Percentiles rank a stretch among this genome's conserved stretches.
phyloP scores from a whole-genome alignment of 257 asterid species.

The Nicotiana otophora region DNA sequence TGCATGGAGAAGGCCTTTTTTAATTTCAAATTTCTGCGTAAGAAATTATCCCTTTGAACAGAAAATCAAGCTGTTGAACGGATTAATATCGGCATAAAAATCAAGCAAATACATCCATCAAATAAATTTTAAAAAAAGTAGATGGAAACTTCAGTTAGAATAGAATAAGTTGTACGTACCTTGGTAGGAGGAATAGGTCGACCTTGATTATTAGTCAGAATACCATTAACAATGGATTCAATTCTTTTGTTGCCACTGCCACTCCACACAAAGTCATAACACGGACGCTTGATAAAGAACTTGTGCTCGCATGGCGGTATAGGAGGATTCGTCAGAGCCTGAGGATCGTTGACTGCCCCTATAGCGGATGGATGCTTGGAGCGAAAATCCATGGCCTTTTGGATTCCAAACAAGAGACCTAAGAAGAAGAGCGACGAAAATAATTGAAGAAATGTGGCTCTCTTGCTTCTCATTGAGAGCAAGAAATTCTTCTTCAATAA shows the following conservation, averaged over 20 bases:
- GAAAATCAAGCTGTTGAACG: too few species aligned
- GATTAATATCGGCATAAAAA: neutral
- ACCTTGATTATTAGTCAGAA: slow-evolving; percentile 34
- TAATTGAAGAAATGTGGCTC: slow-evolving; percentile 25
- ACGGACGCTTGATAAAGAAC: slow-evolving; percentile 24
- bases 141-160: neutral
- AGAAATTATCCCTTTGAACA: too few species aligned
- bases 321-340: slow-evolving; percentile 13
- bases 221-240: slow-evolving; percentile 21
- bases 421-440: slow-evolving; percentile 37
- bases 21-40: too few species aligned
- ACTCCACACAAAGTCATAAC: slow-evolving; percentile 41
- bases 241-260: slow-evolving; percentile 25
- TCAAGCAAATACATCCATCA: neutral
- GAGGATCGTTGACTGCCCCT: slow-evolving; percentile 21
- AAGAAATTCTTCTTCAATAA: slow-evolving; percentile 31
- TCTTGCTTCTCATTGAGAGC: slow-evolving; percentile 21
- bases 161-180: slow-evolving; percentile 14
- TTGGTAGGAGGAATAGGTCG: slow-evolving; percentile 22
- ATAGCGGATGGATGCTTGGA: neutral
- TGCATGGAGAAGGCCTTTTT: too few species aligned
- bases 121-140: neutral
- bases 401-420: slow-evolving; percentile 22
- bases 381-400: neutral
- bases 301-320: slow-evolving; percentile 38